These are phyloP conservation scores for Coffea humblotiana DNA, from an alignment of 305 asterid genomes.

Conservation along the genomic window DNA sequence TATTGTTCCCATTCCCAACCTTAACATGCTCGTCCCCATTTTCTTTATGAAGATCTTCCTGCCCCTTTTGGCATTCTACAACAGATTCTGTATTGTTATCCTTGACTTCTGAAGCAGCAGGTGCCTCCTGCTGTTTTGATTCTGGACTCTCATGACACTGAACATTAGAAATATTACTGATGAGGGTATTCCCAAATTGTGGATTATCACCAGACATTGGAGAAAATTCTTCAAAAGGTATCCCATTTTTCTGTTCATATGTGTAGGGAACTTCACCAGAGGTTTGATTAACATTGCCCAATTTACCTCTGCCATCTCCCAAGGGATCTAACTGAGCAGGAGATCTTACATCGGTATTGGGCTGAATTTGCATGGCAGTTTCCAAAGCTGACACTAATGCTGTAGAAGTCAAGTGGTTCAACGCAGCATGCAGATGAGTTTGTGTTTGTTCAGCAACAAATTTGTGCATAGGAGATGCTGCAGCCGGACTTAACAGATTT, in stretches of 20 bases:
- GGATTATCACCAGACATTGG: constrained; percentile 27
- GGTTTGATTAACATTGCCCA: constrained; percentile 22
- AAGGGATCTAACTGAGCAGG: constrained; percentile 26
- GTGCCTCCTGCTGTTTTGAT: constrained; percentile 33
- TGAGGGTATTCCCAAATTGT: constrained; percentile 20
- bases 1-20: constrained; percentile 47
- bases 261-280: constrained; percentile 22
- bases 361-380: constrained; percentile 21
- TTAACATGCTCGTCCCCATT: constrained; percentile 41
- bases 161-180: constrained; percentile 12
- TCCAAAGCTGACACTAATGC: constrained; percentile 35
- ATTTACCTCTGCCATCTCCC: constrained; percentile 24
- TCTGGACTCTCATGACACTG: constrained; percentile 25
- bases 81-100: constrained; percentile 22
- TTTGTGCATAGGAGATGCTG: constrained; percentile 33
- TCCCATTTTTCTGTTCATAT: constrained; percentile 30
- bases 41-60: constrained; percentile 44
- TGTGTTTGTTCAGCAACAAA: constrained; percentile 35
- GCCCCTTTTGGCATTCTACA: constrained; percentile 29
- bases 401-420: constrained; percentile 35
- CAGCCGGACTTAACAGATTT: constrained; percentile 21
- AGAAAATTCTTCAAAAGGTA: constrained; percentile 32
- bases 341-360: constrained; percentile 22
- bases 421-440: constrained; percentile 31
- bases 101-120: constrained; percentile 29